Evolutionary conservation across 495 filamentous ascomycete genomes (phyloP).

Genomic region (Venustampulla echinocandica): DNA sequence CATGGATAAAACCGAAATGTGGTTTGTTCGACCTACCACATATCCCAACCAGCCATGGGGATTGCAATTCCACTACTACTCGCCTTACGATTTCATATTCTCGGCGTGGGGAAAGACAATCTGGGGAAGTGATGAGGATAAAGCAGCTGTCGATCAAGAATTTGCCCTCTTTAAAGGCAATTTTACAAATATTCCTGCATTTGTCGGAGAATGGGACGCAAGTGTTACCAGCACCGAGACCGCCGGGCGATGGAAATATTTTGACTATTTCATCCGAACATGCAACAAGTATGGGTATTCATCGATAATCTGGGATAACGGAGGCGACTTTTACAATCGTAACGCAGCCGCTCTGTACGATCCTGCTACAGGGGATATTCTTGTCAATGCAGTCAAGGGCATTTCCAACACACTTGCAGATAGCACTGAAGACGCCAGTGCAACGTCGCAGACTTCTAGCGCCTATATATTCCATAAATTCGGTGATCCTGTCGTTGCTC

Average conservation of each 20-base stretch:
- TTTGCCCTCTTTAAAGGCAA: conserved; percentile 42
- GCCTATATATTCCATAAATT: conserved; percentile 49
- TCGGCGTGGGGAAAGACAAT: conserved; percentile 42
- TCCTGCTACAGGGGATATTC: conserved; percentile 36
- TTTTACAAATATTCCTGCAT: conserved; percentile 44
- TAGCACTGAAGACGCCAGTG: conserved; percentile 39
- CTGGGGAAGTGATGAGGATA: conserved; percentile 49
- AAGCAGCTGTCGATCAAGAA: conserved; percentile 39
- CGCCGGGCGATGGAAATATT: conserved; percentile 50
- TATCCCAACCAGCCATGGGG: conserved; percentile 48
- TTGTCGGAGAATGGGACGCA: conserved; percentile 53
- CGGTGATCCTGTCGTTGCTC: conserved; percentile 33
- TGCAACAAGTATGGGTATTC: conserved; percentile 37
- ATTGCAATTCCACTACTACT: conserved; percentile 57
- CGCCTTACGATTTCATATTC: conserved; percentile 37
- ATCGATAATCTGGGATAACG: conserved; percentile 52
- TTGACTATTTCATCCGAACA: conserved; percentile 42
- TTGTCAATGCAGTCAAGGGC: conserved; percentile 35
- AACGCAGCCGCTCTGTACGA: conserved; percentile 41
- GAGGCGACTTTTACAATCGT: conserved; percentile 39
- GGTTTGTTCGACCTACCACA: conserved; percentile 40
- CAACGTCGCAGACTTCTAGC: conserved; percentile 37
- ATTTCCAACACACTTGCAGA: conserved; percentile 43
- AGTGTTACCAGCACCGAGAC: conserved; percentile 40
- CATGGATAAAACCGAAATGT: conserved; percentile 42